phyloP scores from a whole-genome alignment of 2,329 filamentous ascomycete species.

The Colletotrichum nymphaeae region DNA sequence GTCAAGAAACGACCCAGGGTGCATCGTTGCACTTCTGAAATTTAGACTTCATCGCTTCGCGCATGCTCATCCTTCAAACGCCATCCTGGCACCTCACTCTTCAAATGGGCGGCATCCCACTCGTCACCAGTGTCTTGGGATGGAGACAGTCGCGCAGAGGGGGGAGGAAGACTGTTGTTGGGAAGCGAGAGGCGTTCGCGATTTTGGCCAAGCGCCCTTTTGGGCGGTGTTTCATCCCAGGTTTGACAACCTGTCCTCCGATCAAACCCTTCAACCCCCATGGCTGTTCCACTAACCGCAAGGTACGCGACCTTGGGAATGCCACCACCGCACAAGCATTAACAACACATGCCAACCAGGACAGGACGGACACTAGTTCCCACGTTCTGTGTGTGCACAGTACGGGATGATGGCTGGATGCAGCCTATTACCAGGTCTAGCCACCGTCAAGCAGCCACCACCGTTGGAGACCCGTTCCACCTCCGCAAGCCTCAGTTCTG shows the following conservation, averaged over 20 bases:
- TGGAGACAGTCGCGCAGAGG: background rate
- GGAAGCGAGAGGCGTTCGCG: slow-evolving; percentile 15
- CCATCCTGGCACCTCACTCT: background rate
- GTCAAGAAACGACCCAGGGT: slow-evolving; percentile 25
- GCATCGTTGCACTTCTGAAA: slow-evolving; percentile 18
- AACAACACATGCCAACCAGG: background rate
- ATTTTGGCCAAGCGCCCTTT: slow-evolving; percentile 12
- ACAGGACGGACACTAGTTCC: background rate
- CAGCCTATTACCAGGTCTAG: background rate
- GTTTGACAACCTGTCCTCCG: slow-evolving; percentile 32
- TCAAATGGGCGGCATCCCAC: background rate
- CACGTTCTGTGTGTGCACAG: background rate
- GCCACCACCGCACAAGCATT: background rate
- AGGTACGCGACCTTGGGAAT: background rate
- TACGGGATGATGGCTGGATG: background rate
- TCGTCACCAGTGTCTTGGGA: slow-evolving; percentile 4
- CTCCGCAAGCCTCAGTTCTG: background rate
- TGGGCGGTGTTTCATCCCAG: slow-evolving; percentile 34
- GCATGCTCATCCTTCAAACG: slow-evolving; percentile 15
- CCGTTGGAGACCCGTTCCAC: background rate
- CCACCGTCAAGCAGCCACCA: background rate
- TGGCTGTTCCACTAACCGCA: background rate
- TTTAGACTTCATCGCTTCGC: slow-evolving; percentile 28
- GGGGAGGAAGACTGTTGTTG: background rate
- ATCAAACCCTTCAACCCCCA: slow-evolving; percentile 18